Evolutionary conservation across 495 filamentous ascomycete genomes (phyloP), one percentile per base, ranked within the genome.

Genomic region (Thozetella sp.): DNA sequence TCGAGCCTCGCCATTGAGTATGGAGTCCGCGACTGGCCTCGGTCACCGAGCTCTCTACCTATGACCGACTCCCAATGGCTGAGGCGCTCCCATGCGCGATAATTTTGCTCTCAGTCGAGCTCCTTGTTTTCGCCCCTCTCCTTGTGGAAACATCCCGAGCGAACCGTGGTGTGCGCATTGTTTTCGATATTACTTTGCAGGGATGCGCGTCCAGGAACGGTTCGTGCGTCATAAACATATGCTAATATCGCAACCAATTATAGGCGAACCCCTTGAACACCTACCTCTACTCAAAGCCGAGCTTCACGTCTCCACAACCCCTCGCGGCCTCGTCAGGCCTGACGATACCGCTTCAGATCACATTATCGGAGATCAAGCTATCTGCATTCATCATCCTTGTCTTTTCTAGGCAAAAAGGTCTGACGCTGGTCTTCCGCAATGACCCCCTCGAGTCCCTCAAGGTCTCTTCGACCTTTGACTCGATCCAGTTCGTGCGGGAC

Each of bases 401-500:
- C 48, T 99, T 98, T 75, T 97, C 93, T 9, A 92, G 90, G 67
- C 93, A 97, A 72, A 99, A 99, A 71, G 95, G 95, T 9, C 82
- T 99, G 51, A 99, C 95, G 0, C 80, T 99, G 34, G 95, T 99
- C 3, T 99, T 99, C 65, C 90, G 95, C 63, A 98, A 99, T 82
- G 95, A 99, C 73, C 95, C 95, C 1, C 86, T 99, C 55, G 95
- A 99, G 67, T 97, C 93, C 15, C 87, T 99, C 62, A 98, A 97
- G 78, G 95, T 99, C 61, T 97, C 95, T 2, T 97, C 93, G 58
- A 99, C 95, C 24, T 99, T 98, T 72, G 95, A 99, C 76, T 97
- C 95, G 12, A 99, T 99, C 65, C 94, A 94, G 11, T 99, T 98
- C 65, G 94, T 99, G 56, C 88, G 94, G 57, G 94, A 98, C 69